phyloP scores from a whole-genome alignment of 2,329 filamentous ascomycete species.

The Trichoderma sp. region DNA sequence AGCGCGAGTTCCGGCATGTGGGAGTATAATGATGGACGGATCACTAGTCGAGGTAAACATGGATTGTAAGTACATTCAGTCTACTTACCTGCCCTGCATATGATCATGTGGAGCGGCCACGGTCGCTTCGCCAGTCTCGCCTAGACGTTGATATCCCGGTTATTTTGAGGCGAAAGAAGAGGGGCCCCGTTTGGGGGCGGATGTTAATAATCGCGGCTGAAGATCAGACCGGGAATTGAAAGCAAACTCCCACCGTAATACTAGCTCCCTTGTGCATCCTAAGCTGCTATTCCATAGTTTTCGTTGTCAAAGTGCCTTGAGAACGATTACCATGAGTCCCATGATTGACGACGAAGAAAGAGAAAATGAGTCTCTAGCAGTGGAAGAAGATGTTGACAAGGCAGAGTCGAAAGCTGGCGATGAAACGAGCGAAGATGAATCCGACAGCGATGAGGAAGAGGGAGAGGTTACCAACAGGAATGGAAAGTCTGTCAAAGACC shows the following conservation, averaged over 20 bases:
- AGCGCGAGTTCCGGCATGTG: neutral
- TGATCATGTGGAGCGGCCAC: slow-evolving; percentile 3
- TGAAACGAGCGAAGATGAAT: slow-evolving; percentile 23
- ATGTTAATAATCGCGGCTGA: slow-evolving; percentile 16
- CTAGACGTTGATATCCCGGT: neutral
- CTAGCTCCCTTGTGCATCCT: neutral
- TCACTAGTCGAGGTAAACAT: neutral
- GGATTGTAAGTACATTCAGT: neutral
- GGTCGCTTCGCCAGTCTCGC: neutral
- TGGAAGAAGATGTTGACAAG: slow-evolving; percentile 17
- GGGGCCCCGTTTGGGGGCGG: slow-evolving; percentile 5
- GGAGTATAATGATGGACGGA: neutral
- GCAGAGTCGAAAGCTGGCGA: slow-evolving; percentile 22
- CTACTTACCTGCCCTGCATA: neutral
- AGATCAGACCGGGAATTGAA: neutral
- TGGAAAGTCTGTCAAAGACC: slow-evolving; percentile 17
- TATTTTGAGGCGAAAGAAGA: slow-evolving; percentile 5
- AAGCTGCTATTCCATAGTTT: neutral
- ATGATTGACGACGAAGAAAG: slow-evolving; percentile 17
- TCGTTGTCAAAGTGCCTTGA: neutral
- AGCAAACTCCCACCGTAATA: neutral
- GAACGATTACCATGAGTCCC: slow-evolving; percentile 5
- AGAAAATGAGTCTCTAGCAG: neutral
- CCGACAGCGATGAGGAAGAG: slow-evolving; percentile 25
- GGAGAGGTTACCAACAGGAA: neutral